These are phyloP conservation scores for Fusarium albosuccineum DNA, from an alignment of 2,329 filamentous ascomycete genomes.

Conservation along the genomic window DNA sequence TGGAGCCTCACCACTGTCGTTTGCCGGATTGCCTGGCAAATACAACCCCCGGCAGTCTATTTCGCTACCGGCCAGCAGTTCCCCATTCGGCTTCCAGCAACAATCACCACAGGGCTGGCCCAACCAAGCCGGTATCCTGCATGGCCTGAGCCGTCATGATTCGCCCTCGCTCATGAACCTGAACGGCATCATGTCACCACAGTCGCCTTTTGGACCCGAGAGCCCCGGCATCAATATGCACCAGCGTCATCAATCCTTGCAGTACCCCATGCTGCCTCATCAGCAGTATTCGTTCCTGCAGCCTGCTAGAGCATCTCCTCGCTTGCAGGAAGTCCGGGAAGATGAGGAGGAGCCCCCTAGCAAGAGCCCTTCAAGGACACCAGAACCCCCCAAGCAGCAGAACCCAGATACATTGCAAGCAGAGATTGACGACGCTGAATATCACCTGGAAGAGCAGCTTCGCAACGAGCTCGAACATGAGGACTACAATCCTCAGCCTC, in stretches of 20 bases:
- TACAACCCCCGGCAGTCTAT: slow-evolving; percentile 80
- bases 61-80: slow-evolving; percentile 72
- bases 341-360: slow-evolving; percentile 72
- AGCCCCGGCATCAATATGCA: slow-evolving; percentile 61
- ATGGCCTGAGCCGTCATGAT: slow-evolving; percentile 66
- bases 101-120: slow-evolving; percentile 71
- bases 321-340: slow-evolving; percentile 80
- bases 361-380: slow-evolving; percentile 68
- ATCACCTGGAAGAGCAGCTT: slow-evolving; percentile 84
- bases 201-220: slow-evolving; percentile 72
- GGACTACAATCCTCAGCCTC: slow-evolving; percentile 76
- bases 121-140: slow-evolving; percentile 68
- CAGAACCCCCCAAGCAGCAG: slow-evolving; percentile 61
- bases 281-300: slow-evolving; percentile 69
- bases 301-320: slow-evolving; percentile 68
- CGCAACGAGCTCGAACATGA: slow-evolving; percentile 83
- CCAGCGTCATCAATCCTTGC: slow-evolving; percentile 70
- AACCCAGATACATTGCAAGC: slow-evolving; percentile 81
- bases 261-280: slow-evolving; percentile 68
- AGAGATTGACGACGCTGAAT: slow-evolving; percentile 87
- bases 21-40: slow-evolving; percentile 69
- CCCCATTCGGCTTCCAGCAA: slow-evolving; percentile 75
- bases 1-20: slow-evolving; percentile 79
- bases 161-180: slow-evolving; percentile 73
- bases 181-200: slow-evolving; percentile 71